Percentiles rank a stretch among this genome's conserved stretches.
phyloP scores from a whole-genome alignment of 169 alveolate genomes.

The Plasmodium coatneyi region DNA sequence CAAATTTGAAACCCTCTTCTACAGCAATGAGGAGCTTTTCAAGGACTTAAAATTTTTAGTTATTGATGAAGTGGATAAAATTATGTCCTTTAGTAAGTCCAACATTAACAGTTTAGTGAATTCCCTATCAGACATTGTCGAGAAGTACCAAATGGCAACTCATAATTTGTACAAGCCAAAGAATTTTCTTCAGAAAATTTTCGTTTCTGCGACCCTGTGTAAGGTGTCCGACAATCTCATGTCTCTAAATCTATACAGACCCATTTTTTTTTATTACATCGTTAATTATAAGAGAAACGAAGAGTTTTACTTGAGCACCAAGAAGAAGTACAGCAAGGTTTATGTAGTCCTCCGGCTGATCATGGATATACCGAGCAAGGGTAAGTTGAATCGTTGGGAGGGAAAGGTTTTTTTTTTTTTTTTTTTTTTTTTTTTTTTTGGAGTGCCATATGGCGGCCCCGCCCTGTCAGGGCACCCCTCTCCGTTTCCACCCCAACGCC shows the following conservation, averaged over 20 bases:
- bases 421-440: not conserved
- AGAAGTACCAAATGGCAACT: slow-evolving; percentile 10
- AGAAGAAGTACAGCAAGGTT: slow-evolving; percentile 17
- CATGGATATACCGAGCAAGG: not conserved
- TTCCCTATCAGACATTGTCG: slow-evolving; percentile 42
- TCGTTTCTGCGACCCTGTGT: slow-evolving; percentile 62
- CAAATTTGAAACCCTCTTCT: slow-evolving; percentile 63
- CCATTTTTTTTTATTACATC: slow-evolving; percentile 68
- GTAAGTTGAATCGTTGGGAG: not conserved
- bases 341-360: slow-evolving; percentile 6
- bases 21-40: slow-evolving; percentile 70
- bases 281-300: slow-evolving; percentile 31
- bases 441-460: not conserved
- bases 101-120: slow-evolving; percentile 47
- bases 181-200: slow-evolving; percentile 51
- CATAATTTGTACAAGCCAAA: slow-evolving; percentile 38
- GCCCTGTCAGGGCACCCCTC: not conserved
- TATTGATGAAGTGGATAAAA: slow-evolving; percentile 79
- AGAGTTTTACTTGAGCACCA: slow-evolving; percentile 28
- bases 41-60: slow-evolving; percentile 68
- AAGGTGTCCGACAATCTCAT: slow-evolving; percentile 56
- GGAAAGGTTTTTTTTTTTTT: not conserved
- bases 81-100: slow-evolving; percentile 20
- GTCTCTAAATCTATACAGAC: slow-evolving; percentile 69
- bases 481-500: not conserved